These are phyloP conservation scores for Suhomyces ambrosiae DNA, from an alignment of 1,139 yeast genomes.

Conservation along the genomic window DNA sequence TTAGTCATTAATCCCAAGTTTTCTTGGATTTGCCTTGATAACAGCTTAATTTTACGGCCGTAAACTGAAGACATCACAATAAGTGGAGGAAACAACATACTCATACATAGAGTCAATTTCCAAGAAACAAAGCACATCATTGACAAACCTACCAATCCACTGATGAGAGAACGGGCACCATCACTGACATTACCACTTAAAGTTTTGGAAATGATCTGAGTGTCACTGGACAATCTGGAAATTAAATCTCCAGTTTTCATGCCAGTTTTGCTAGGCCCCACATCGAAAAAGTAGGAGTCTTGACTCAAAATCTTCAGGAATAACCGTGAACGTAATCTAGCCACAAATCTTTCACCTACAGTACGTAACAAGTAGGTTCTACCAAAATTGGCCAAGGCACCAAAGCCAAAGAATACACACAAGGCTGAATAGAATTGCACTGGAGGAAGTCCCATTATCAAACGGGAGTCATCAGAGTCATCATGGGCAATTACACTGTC, in stretches of 20 bases:
- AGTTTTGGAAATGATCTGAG: conserved; percentile 84
- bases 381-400: conserved; percentile 79
- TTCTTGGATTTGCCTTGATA: conserved; percentile 79
- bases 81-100: conserved; percentile 81
- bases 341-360: conserved; percentile 84
- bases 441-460: conserved; percentile 37
- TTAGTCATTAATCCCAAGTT: conserved; percentile 85
- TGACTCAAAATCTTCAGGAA: conserved; percentile 78
- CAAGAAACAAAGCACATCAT: conserved; percentile 92
- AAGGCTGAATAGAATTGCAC: conserved; percentile 38
- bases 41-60: conserved; percentile 75
- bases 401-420: conserved; percentile 58
- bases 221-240: conserved; percentile 84
- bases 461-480: conserved; percentile 1
- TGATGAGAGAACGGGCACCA: conserved; percentile 78
- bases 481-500: neutral
- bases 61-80: conserved; percentile 73
- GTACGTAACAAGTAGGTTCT: conserved; percentile 72
- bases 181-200: conserved; percentile 90
- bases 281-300: conserved; percentile 91
- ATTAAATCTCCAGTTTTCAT: conserved; percentile 90
- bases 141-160: conserved; percentile 75
- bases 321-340: conserved; percentile 74
- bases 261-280: conserved; percentile 53
- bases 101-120: conserved; percentile 73